These are phyloP conservation scores for Fusarium scirpi DNA, from an alignment of 2,329 filamentous ascomycete genomes.

Conservation along the genomic window DNA sequence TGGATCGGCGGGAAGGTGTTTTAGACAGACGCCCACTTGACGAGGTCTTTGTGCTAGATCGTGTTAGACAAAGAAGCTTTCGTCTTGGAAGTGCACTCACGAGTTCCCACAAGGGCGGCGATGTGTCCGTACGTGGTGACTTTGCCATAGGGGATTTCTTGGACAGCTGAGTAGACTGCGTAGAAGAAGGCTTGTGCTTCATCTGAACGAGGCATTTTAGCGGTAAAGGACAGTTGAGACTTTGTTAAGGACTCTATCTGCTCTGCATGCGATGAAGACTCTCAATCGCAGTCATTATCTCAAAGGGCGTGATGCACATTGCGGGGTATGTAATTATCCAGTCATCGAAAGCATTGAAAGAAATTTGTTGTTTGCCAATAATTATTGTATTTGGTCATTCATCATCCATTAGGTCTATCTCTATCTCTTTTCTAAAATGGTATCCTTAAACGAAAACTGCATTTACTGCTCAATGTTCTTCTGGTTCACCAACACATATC, in stretches of 20 bases:
- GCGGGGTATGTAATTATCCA: conserved; percentile 40
- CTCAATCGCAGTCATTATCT: neutral
- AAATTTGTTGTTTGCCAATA: neutral
- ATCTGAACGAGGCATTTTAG: conserved; percentile 75
- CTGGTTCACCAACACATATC: conserved; percentile 61
- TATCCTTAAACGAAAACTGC: neutral
- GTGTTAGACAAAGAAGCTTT: neutral
- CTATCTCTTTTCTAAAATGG: conserved; percentile 15
- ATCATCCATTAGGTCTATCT: conserved; percentile 12
- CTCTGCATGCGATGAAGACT: neutral
- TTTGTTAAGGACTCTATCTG: neutral
- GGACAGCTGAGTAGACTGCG: conserved; percentile 84
- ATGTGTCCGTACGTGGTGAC: conserved; percentile 92
- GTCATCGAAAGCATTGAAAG: neutral
- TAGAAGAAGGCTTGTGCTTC: conserved; percentile 80
- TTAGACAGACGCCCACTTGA: conserved; percentile 91
- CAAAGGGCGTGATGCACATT: conserved; percentile 34
- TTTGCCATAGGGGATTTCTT: conserved; percentile 84
- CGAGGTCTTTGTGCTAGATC: conserved; percentile 74
- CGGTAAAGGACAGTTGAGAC: neutral
- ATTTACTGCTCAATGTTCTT: conserved; percentile 38
- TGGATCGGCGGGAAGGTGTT: conserved; percentile 76
- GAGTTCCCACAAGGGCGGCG: conserved; percentile 76
- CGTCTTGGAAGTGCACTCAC: conserved; percentile 61
- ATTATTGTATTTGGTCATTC: conserved; percentile 25